These are phyloP conservation scores for Clonostachys rhizophaga DNA, from an alignment of 2,329 filamentous ascomycete species.

Conservation along the genomic window DNA sequence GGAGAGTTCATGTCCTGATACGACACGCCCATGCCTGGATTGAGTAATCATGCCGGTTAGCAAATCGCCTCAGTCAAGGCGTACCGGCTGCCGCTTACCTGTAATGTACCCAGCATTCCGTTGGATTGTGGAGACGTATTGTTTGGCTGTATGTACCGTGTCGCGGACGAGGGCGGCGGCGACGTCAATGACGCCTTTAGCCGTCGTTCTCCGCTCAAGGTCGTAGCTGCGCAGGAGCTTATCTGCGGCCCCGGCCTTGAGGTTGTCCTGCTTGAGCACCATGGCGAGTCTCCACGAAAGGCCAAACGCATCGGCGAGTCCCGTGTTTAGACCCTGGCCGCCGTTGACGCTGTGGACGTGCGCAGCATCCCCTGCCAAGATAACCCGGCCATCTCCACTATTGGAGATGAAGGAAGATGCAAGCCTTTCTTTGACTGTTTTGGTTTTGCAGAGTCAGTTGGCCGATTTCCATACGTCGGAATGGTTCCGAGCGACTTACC, in stretches of 20 bases:
- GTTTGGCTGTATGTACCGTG: conserved; percentile 33
- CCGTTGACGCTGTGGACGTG: conserved; percentile 27
- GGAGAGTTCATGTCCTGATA: conserved; percentile 27
- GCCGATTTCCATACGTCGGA: too few species aligned
- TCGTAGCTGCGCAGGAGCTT: conserved; percentile 36
- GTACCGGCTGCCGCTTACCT: conserved; percentile 16
- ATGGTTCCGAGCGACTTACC: conserved; percentile 17
- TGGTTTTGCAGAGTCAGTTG: too few species aligned
- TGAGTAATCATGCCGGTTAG: neutral
- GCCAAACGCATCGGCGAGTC: conserved; percentile 30
- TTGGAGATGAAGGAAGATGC: conserved; percentile 22
- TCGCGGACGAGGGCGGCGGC: conserved; percentile 39
- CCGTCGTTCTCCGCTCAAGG: conserved; percentile 33
- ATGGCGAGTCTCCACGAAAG: conserved; percentile 34
- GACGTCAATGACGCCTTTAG: conserved; percentile 38
- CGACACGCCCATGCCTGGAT: conserved; percentile 32
- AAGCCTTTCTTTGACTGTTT: conserved; percentile 24
- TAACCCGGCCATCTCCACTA: conserved; percentile 16
- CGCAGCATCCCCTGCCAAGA: conserved; percentile 23
- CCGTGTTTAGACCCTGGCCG: conserved; percentile 24
- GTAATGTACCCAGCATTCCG: conserved; percentile 43
- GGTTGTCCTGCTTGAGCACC: conserved; percentile 13
- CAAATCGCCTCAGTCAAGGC: neutral
- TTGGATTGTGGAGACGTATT: conserved; percentile 40
- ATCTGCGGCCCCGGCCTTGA: conserved; percentile 10